Conservation (phyloP, 192 early-diverging fungal genomes). For the Allomyces macrogynus region DNA sequence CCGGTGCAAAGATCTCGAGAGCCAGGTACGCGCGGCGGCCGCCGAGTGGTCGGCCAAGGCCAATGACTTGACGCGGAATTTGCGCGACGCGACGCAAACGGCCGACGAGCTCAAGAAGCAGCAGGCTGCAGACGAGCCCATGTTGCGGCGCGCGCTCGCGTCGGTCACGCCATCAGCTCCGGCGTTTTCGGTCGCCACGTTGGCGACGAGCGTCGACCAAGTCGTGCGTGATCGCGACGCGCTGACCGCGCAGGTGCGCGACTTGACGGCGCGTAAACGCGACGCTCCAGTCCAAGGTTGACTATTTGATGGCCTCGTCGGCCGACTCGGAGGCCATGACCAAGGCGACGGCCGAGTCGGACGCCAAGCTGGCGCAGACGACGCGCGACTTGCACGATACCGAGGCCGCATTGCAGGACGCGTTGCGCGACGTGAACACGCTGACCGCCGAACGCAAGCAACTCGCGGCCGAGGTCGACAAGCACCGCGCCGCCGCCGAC, state of each 20-base stretch:
- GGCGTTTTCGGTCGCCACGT: neutral
- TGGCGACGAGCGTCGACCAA: neutral
- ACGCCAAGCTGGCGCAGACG: neutral
- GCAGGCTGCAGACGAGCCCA: neutral
- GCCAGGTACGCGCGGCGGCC: neutral
- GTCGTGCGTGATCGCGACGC: neutral
- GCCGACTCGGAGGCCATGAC: neutral
- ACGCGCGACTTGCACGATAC: neutral
- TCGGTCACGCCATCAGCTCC: neutral
- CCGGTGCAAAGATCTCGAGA: neutral
- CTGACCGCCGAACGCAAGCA: slow-evolving; percentile 1
- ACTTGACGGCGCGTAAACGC: neutral
- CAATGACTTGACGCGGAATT: too few relatives aligned
- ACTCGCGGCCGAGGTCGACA: neutral
- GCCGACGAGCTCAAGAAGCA: too few relatives aligned
- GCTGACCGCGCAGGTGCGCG: neutral
- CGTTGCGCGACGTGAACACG: slow-evolving; percentile 4
- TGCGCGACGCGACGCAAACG: too few relatives aligned
- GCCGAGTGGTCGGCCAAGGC: neutral
- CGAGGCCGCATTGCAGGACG: neutral
- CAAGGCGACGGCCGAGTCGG: neutral
- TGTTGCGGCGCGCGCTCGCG: neutral
- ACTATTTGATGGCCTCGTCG: neutral
- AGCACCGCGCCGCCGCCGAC: neutral
- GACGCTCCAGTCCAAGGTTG: neutral